These are phyloP conservation scores for Hypoxylon rickii DNA, from an alignment of 495 filamentous ascomycete genomes.

Conservation along the genomic window DNA sequence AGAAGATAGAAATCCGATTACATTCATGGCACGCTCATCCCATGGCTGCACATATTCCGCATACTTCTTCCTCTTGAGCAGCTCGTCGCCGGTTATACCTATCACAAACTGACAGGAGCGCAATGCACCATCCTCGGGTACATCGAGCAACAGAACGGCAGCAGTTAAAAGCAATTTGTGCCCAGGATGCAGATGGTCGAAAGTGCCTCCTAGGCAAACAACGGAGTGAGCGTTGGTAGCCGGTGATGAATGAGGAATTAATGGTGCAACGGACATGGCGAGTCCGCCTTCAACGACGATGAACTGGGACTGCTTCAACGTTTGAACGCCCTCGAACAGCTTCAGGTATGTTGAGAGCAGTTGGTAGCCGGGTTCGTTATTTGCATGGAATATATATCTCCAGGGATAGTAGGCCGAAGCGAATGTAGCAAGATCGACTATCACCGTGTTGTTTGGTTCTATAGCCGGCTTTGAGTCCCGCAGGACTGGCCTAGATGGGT, in stretches of 20 bases:
- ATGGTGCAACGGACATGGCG: slow-evolving; percentile 37
- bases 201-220: slow-evolving; percentile 90
- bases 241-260: slow-evolving; percentile 8
- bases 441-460: slow-evolving; percentile 52
- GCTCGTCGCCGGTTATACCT: slow-evolving; percentile 84
- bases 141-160: slow-evolving; percentile 68
- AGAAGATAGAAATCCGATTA: slow-evolving; percentile 70
- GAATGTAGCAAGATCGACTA: slow-evolving; percentile 69
- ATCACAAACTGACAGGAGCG: slow-evolving; percentile 65
- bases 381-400: slow-evolving; percentile 70
- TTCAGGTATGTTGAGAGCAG: slow-evolving; percentile 48
- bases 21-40: slow-evolving; percentile 68
- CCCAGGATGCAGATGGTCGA: slow-evolving; percentile 95
- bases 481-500: slow-evolving; percentile 41
- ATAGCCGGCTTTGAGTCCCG: slow-evolving; percentile 37
- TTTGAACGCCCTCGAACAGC: slow-evolving; percentile 51
- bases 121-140: slow-evolving; percentile 46
- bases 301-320: slow-evolving; percentile 48
- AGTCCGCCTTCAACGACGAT: slow-evolving; percentile 54
- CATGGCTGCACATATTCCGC: slow-evolving; percentile 78
- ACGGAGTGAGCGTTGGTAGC: slow-evolving; percentile 40
- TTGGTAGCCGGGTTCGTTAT: slow-evolving; percentile 59
- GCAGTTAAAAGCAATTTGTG: slow-evolving; percentile 93
- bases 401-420: slow-evolving; percentile 67
- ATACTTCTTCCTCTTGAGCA: slow-evolving; percentile 87